phyloP scores from a whole-genome alignment of 1,284 basidiomycete genomes.

The Puccinia hordei region DNA sequence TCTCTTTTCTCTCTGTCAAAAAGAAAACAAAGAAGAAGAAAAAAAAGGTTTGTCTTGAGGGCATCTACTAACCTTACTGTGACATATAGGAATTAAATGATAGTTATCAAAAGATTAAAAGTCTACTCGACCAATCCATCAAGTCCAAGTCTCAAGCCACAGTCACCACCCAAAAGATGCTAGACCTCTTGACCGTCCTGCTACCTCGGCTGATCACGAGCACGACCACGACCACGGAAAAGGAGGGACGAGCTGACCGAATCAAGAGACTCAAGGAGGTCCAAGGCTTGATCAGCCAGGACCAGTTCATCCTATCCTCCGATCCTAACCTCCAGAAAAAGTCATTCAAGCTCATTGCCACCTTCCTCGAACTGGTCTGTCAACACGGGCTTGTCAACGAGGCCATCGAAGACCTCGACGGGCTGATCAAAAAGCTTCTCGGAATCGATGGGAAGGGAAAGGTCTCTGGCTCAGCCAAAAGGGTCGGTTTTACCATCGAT shows the following conservation, averaged over 20 bases:
- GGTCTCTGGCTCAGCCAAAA: constrained; percentile 15
- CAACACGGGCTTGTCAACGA: constrained; percentile 3
- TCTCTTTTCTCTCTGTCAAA: too few species aligned
- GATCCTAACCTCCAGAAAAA: constrained; percentile 30
- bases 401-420: constrained; percentile 8
- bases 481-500: not conserved
- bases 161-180: constrained; percentile 29
- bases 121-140: constrained; percentile 20
- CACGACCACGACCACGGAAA: not conserved
- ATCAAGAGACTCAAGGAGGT: constrained; percentile 14
- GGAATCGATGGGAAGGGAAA: not conserved
- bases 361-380: constrained; percentile 15
- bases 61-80: not conserved
- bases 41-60: too few species aligned
- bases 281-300: constrained; percentile 8
- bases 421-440: constrained; percentile 15
- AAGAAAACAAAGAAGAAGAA: too few species aligned
- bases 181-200: constrained; percentile 13
- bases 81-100: constrained; percentile 18
- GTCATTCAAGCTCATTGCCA: constrained; percentile 22
- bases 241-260: not conserved
- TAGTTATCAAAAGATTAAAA: constrained; percentile 35
- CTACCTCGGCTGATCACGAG: constrained; percentile 5
- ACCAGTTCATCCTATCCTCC: not conserved
- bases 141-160: constrained; percentile 12